Conservation (phyloP, 129 eudicot genomes). For the Flaveria robusta region DNA sequence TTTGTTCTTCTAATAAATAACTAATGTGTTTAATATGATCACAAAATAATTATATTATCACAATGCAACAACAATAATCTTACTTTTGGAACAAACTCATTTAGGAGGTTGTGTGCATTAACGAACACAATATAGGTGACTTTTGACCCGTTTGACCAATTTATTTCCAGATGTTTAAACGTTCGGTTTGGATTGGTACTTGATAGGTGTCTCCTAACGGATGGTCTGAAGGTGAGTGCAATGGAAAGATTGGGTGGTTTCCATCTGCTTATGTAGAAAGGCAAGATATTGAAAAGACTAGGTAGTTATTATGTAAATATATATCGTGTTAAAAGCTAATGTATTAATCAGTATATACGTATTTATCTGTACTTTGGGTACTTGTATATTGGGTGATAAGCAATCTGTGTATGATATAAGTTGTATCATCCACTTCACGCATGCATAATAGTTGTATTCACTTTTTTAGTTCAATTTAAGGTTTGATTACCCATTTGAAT, state of each 20-base stretch:
- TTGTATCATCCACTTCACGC: not conserved
- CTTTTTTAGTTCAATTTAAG: not conserved
- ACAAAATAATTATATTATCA: not conserved
- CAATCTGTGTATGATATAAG: constrained; percentile 8
- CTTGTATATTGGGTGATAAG: constrained; percentile 28
- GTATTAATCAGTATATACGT: constrained; percentile 14
- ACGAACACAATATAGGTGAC: not conserved
- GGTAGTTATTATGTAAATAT: not conserved
- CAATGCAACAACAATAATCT: not conserved
- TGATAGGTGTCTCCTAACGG: constrained; percentile 74
- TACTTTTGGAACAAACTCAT: not conserved
- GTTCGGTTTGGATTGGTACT: constrained; percentile 5
- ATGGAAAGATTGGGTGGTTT: constrained; percentile 85
- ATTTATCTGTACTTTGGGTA: not conserved
- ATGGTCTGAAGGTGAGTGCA: constrained; percentile 96
- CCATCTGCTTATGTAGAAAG: constrained; percentile 86
- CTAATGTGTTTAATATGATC: not conserved
- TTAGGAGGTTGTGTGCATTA: not conserved
- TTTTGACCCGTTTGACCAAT: not conserved
- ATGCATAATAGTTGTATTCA: not conserved
- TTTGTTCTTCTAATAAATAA: too few species aligned
- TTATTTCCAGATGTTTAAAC: not conserved
- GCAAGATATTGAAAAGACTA: constrained; percentile 31
- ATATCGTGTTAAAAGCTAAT: constrained; percentile 15
- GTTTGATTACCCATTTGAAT: not conserved